These are phyloP conservation scores for Calycina herbarum DNA, from an alignment of 2,329 filamentous ascomycete species.

Conservation along the genomic window DNA sequence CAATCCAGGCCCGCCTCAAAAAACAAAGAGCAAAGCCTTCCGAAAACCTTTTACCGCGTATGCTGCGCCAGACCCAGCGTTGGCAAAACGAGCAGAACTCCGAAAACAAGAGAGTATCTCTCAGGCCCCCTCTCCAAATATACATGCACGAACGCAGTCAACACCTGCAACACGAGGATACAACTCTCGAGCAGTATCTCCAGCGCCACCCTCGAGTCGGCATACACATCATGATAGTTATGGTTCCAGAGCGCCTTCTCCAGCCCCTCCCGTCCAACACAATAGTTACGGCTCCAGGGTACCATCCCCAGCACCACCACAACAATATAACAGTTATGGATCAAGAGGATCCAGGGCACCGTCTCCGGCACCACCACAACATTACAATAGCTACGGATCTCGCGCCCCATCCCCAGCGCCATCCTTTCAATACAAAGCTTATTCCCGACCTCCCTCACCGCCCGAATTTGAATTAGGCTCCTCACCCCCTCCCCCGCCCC, in stretches of 20 bases:
- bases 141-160: conserved; percentile 34
- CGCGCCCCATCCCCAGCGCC: conserved; percentile 27
- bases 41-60: conserved; percentile 69
- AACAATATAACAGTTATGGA: conserved; percentile 35
- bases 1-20: conserved; percentile 35
- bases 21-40: conserved; percentile 56
- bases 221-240: conserved; percentile 30
- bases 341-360: conserved; percentile 43
- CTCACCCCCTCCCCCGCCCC: conserved; percentile 70
- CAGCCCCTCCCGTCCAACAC: conserved; percentile 38
- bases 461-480: conserved; percentile 38
- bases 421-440: conserved; percentile 33
- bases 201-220: conserved; percentile 32
- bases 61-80: conserved; percentile 63
- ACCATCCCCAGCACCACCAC: conserved; percentile 36
- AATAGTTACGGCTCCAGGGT: conserved; percentile 36
- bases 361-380: conserved; percentile 30
- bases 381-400: conserved; percentile 40
- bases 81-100: conserved; percentile 49
- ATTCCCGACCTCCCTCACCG: conserved; percentile 42
- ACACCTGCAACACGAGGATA: conserved; percentile 37
- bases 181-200: conserved; percentile 43
- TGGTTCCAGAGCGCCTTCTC: conserved; percentile 45
- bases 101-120: conserved; percentile 34
- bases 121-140: conserved; percentile 31